Conservation (phyloP, 208 protist species). For the Trypanosomatidae sp. region DNA sequence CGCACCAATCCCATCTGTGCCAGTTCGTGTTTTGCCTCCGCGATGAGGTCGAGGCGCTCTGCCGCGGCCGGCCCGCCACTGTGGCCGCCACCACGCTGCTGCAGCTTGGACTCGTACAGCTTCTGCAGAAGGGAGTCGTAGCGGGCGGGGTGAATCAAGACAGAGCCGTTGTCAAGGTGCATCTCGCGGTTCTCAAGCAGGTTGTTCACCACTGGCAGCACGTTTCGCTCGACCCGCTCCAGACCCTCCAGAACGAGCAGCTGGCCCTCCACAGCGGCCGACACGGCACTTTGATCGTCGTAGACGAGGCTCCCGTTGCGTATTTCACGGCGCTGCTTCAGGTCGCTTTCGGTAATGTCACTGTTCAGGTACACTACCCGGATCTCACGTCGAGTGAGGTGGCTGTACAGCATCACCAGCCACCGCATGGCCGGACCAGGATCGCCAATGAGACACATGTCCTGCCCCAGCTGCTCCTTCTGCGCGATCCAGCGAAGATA, state of each 20-base stretch:
- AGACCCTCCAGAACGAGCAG: conserved; percentile 95
- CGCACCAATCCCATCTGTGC: conserved; percentile 78
- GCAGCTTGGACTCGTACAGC: conserved; percentile 29
- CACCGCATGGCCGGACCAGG: conserved; percentile 85
- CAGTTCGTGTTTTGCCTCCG: conserved; percentile 55
- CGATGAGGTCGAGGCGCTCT: conserved; percentile 7
- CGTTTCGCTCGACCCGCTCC: conserved; percentile 95
- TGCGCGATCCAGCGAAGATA: conserved; percentile 92
- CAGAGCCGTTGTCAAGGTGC: conserved; percentile 93
- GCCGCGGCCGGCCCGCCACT: not conserved
- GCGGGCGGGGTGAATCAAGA: conserved; percentile 84
- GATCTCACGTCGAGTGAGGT: conserved; percentile 76
- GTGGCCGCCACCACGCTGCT: conserved; percentile 3
- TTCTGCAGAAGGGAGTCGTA: conserved; percentile 86
- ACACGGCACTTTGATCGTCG: conserved; percentile 92
- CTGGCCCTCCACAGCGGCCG: conserved; percentile 89
- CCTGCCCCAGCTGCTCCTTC: conserved; percentile 93
- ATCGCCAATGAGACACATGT: conserved; percentile 96
- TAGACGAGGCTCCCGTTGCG: conserved; percentile 87
- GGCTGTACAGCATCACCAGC: conserved; percentile 81
- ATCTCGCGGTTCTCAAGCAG: conserved; percentile 96
- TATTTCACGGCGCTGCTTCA: conserved; percentile 94
- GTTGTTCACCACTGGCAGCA: conserved; percentile 95
- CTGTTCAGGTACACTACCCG: conserved; percentile 90
- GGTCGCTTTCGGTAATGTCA: conserved; percentile 95